phyloP scores from a whole-genome alignment of 2,329 filamentous ascomycete genomes.

The Hypomyces perniciosus region DNA sequence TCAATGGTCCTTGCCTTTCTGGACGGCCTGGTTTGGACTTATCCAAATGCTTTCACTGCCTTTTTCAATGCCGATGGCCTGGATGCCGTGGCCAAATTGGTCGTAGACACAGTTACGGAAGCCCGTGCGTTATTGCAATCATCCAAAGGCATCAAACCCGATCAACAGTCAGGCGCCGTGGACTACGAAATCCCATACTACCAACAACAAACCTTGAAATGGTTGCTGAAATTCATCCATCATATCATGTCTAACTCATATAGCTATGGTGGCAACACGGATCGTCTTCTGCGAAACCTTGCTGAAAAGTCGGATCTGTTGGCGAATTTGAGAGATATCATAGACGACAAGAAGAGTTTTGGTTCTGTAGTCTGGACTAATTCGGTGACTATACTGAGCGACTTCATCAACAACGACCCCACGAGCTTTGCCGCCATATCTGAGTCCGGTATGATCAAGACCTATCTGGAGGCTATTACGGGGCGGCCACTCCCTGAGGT shows the following conservation, averaged over 20 bases:
- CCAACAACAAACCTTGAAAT: conserved; percentile 88
- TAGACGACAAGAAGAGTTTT: conserved; percentile 72
- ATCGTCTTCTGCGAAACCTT: conserved; percentile 83
- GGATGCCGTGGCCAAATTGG: conserved; percentile 82
- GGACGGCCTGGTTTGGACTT: conserved; percentile 79
- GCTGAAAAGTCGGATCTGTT: conserved; percentile 89
- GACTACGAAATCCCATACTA: conserved; percentile 93
- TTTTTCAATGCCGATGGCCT: conserved; percentile 79
- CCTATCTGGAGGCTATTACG: conserved; percentile 77
- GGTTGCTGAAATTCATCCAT: conserved; percentile 91
- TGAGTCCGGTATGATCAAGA: conserved; percentile 84
- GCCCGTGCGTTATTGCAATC: conserved; percentile 60
- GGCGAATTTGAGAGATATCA: conserved; percentile 70
- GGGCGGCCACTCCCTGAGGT: conserved; percentile 38
- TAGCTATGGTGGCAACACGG: conserved; percentile 69
- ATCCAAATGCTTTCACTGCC: conserved; percentile 76
- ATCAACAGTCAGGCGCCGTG: conserved; percentile 70
- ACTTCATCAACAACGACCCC: conserved; percentile 97
- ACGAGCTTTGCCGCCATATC: conserved; percentile 95
- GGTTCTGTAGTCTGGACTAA: conserved; percentile 96
- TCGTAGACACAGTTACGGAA: conserved; percentile 69
- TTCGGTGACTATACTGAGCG: conserved; percentile 83
- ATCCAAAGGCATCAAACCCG: conserved; percentile 64
- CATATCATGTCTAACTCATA: conserved; percentile 83
- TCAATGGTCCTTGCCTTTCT: conserved; percentile 81